These are phyloP conservation scores for Favolaschia claudopus DNA, from an alignment of 768 basidiomycete species.

Conservation along the genomic window DNA sequence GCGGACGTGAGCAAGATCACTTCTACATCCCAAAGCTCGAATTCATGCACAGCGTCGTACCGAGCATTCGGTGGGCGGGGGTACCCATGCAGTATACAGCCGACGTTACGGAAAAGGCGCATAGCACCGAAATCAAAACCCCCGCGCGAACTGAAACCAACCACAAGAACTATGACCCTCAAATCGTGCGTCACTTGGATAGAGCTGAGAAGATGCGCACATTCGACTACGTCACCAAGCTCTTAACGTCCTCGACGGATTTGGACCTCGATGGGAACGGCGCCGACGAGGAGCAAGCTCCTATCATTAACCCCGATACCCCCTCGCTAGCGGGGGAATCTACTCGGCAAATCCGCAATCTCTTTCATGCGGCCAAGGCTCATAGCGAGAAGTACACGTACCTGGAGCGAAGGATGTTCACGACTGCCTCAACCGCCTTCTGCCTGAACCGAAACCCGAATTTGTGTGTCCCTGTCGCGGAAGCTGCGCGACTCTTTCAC, in stretches of 20 bases:
- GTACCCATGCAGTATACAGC: slow-evolving; percentile 43
- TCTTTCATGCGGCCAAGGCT: slow-evolving; percentile 11
- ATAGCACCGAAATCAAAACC: slow-evolving; percentile 42
- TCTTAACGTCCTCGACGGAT: no score
- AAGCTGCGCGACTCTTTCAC: slow-evolving; percentile 27
- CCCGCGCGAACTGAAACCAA: slow-evolving; percentile 38
- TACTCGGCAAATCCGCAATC: slow-evolving; percentile 3
- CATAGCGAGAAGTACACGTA: not conserved
- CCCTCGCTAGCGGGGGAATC: slow-evolving; percentile 3
- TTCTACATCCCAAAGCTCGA: slow-evolving; percentile 55
- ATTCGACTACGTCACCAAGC: slow-evolving; percentile 37
- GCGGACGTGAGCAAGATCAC: slow-evolving; percentile 38
- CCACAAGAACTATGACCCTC: slow-evolving; percentile 39
- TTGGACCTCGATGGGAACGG: slow-evolving; percentile 13
- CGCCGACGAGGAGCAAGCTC: not conserved
- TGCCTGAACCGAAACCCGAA: slow-evolving; percentile 33
- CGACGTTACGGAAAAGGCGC: slow-evolving; percentile 41
- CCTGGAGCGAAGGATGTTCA: slow-evolving; percentile 23
- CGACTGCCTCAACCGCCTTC: slow-evolving; percentile 26
- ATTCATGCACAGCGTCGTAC: slow-evolving; percentile 40
- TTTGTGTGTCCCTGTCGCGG: slow-evolving; percentile 27
- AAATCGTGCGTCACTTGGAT: slow-evolving; percentile 44
- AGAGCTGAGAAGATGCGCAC: slow-evolving; percentile 35
- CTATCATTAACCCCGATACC: no score
- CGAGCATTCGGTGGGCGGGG: slow-evolving; percentile 38